Conservation (phyloP, 164 flowering plant genomes). For the Nelumbo lutea region DNA sequence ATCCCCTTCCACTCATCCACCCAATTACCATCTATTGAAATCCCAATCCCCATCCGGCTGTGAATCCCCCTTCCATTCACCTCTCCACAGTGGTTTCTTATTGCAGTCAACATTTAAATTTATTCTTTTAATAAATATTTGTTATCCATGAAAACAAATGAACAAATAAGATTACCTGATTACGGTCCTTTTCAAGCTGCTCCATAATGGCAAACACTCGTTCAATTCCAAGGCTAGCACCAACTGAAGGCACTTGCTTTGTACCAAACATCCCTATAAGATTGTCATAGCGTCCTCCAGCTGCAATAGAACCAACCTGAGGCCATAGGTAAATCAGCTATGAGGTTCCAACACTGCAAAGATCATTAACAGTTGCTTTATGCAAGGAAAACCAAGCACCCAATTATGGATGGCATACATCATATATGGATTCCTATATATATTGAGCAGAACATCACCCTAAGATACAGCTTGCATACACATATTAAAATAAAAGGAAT, state of each 20-base stretch:
- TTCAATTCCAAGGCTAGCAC: constrained; percentile 92
- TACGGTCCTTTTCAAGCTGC: constrained; percentile 51
- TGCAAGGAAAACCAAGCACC: neutral
- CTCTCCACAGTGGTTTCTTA: no score
- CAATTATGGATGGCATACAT: neutral
- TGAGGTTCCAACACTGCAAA: neutral
- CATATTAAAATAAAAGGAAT: no score
- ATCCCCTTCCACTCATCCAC: no score
- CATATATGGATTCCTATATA: neutral
- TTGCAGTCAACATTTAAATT: no score
- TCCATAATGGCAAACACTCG: constrained; percentile 90
- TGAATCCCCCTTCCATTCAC: no score
- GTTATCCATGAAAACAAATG: neutral
- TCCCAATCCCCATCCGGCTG: no score
- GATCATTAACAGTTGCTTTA: neutral
- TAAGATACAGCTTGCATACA: neutral
- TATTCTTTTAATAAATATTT: no score
- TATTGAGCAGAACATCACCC: neutral
- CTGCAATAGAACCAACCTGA: constrained; percentile 98
- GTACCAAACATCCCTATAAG: constrained; percentile 88
- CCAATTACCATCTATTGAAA: no score
- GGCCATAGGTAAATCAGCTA: constrained; percentile 3
- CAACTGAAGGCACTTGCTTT: constrained; percentile 88
- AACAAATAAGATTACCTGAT: constrained; percentile 42
- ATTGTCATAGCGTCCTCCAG: constrained; percentile 96